Percentiles rank a stretch among this genome's conserved stretches.
These are phyloP conservation scores for Metarhizium rileyi DNA, from an alignment of 2,329 filamentous ascomycete species.

Conservation along the genomic window DNA sequence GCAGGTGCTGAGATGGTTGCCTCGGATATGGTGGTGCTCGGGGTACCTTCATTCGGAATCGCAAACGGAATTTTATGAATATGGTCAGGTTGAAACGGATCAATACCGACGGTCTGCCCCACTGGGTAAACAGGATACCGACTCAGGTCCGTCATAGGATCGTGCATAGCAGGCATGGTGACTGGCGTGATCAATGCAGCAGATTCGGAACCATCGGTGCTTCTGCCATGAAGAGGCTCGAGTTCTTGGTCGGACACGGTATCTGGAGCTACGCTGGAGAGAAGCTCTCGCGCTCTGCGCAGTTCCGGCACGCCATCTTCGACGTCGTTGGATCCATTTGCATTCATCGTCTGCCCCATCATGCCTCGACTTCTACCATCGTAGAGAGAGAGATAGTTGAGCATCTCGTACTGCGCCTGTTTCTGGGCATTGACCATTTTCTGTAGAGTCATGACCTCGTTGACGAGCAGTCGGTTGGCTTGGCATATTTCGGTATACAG, in stretches of 20 bases:
- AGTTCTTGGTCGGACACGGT: constrained; percentile 43
- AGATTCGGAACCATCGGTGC: constrained; percentile 45
- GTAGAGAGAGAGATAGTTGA: constrained; percentile 43
- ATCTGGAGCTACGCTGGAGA: constrained; percentile 43
- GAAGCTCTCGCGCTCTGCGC: constrained; percentile 45
- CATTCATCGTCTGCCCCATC: constrained; percentile 21
- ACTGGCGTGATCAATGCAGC: constrained; percentile 31
- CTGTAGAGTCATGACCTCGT: constrained; percentile 50
- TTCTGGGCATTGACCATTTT: constrained; percentile 50
- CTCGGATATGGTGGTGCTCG: constrained; percentile 25
- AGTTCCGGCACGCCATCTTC: constrained; percentile 43
- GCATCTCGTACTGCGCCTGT: constrained; percentile 47
- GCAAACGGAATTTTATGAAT: constrained; percentile 90
- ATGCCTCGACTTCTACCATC: constrained; percentile 30
- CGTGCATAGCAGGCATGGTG: constrained; percentile 38
- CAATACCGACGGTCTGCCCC: constrained; percentile 82
- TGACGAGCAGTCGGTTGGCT: constrained; percentile 51
- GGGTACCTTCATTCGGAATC: constrained; percentile 47
- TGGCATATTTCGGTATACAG: constrained; percentile 69
- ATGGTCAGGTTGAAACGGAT: constrained; percentile 89
- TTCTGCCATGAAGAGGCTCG: constrained; percentile 44
- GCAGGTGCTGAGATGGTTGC: constrained; percentile 11
- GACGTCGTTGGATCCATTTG: constrained; percentile 31
- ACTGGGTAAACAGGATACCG: constrained; percentile 78
- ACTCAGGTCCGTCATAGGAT: constrained; percentile 44